These are phyloP conservation scores for Xylaria telfairii DNA, from an alignment of 495 filamentous ascomycete genomes.

Conservation along the genomic window DNA sequence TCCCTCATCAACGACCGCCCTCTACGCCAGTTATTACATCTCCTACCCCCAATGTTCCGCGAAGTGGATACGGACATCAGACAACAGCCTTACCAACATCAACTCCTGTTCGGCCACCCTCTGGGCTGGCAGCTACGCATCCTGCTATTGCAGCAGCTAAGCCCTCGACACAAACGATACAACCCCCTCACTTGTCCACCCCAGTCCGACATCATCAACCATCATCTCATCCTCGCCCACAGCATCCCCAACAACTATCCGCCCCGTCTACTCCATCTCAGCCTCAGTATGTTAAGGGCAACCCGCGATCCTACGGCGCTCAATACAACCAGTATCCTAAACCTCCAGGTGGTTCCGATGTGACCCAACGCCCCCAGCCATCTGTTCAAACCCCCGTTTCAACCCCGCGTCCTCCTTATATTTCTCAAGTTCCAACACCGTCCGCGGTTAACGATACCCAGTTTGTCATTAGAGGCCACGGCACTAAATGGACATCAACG, in stretches of 20 bases:
- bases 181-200: conserved; percentile 31
- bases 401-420: conserved; percentile 23
- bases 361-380: conserved; percentile 30
- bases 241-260: conserved; percentile 33
- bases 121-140: conserved; percentile 33
- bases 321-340: conserved; percentile 47
- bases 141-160: conserved; percentile 28
- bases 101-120: conserved; percentile 38
- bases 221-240: conserved; percentile 6
- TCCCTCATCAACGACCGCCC: conserved; percentile 32
- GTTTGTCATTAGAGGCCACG: conserved; percentile 45
- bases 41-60: conserved; percentile 29
- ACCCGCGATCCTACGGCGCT: conserved; percentile 45
- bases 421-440: conserved; percentile 33
- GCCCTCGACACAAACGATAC: conserved; percentile 30
- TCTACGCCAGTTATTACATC: conserved; percentile 31
- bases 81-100: conserved; percentile 29
- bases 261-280: conserved; percentile 35
- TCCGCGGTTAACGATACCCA: conserved; percentile 17
- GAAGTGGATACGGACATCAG: conserved; percentile 31
- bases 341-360: conserved; percentile 35
- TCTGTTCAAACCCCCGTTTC: conserved; percentile 35
- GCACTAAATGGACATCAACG: conserved; percentile 55
- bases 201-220: conserved; percentile 30
- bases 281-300: conserved; percentile 41